Conservation (phyloP, 78 protist genomes). For the Paratrimastix pyriformis region DNA sequence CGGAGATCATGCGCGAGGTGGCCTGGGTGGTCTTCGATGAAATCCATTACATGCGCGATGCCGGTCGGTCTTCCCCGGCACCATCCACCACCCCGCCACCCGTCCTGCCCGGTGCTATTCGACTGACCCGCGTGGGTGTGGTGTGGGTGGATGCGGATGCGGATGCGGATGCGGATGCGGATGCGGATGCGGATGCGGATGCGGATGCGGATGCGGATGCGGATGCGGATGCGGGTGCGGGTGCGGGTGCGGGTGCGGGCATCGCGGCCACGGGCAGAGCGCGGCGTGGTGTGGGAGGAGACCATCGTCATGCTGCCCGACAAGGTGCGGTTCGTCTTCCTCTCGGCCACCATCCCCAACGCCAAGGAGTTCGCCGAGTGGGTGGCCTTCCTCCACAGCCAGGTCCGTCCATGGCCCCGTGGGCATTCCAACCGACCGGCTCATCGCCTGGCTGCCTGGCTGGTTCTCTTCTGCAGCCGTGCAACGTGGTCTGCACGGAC, state of each 20-base stretch:
- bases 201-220: too few relatives aligned
- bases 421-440: too few relatives aligned
- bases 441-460: too few relatives aligned
- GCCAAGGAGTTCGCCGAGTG: conserved; percentile 54
- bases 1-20: conserved; percentile 71
- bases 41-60: conserved; percentile 74
- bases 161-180: too few relatives aligned
- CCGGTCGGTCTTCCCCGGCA: neutral
- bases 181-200: too few relatives aligned
- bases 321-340: conserved; percentile 62
- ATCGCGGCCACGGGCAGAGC: too few relatives aligned
- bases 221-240: too few relatives aligned
- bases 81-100: neutral
- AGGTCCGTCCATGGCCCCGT: too few relatives aligned
- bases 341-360: conserved; percentile 84
- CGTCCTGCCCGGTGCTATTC: neutral
- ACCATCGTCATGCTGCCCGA: conserved; percentile 66
- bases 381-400: conserved; percentile 18
- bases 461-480: conserved; percentile 50
- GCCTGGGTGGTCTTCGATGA: conserved; percentile 82
- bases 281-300: conserved; percentile 93
- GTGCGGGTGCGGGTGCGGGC: too few relatives aligned
- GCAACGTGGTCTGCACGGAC: conserved; percentile 70
- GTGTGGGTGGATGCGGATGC: too few relatives aligned
- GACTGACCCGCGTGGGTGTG: too few relatives aligned